phyloP scores from a whole-genome alignment of 257 asterid species.

The Lithospermum erythrorhizon region DNA sequence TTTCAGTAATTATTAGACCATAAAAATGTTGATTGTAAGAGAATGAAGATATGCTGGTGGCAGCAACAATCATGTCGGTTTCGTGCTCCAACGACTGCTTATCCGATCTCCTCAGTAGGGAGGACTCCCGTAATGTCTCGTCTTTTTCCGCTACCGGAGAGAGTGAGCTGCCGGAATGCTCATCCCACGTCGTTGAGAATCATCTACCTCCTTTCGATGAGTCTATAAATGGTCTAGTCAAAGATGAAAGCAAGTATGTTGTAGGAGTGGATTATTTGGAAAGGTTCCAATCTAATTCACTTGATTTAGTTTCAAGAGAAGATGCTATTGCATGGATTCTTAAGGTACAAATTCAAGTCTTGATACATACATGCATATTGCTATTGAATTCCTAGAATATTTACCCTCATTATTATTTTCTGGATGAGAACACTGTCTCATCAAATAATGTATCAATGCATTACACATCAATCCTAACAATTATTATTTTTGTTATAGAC shows the following conservation, averaged over 20 bases:
- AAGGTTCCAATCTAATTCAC: slow-evolving; percentile 30
- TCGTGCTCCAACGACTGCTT: slow-evolving; percentile 81
- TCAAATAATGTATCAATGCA: no score
- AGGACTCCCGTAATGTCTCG: slow-evolving; percentile 58
- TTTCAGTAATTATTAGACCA: not conserved
- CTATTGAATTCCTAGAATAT: slow-evolving; percentile 52
- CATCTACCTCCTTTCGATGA: slow-evolving; percentile 35
- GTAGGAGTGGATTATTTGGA: slow-evolving; percentile 31
- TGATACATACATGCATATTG: slow-evolving; percentile 48
- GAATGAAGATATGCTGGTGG: slow-evolving; percentile 25
- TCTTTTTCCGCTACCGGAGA: slow-evolving; percentile 20
- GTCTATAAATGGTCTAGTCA: slow-evolving; percentile 57
- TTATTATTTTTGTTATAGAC: no score
- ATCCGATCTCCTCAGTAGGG: slow-evolving; percentile 90
- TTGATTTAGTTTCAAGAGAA: slow-evolving; percentile 50
- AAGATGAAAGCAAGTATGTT: slow-evolving; percentile 53
- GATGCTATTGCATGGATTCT: slow-evolving; percentile 81
- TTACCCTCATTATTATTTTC: slow-evolving; percentile 43
- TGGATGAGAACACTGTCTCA: no score
- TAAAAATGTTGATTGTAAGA: slow-evolving; percentile 22
- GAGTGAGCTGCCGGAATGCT: slow-evolving; percentile 55
- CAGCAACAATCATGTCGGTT: slow-evolving; percentile 44
- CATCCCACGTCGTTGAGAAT: slow-evolving; percentile 51
- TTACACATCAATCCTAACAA: no score
- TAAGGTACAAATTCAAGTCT: slow-evolving; percentile 42